Conservation (phyloP, 1,284 basidiomycete species). For the Malassezia psittaci region DNA sequence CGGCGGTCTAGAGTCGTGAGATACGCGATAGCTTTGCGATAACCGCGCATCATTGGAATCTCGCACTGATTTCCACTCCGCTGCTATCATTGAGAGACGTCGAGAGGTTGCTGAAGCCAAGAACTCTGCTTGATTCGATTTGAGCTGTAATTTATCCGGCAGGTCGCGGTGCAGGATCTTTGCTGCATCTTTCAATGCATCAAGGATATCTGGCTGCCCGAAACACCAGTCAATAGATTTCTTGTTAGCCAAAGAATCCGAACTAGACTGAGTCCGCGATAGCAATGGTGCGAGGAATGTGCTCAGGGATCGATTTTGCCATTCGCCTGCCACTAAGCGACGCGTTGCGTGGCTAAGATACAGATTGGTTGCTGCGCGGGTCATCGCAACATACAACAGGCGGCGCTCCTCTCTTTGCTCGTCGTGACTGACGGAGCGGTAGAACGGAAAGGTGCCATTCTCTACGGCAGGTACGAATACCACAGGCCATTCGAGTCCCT, state of each 20-base stretch:
- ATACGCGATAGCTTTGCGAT: neutral
- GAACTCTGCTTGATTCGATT: neutral
- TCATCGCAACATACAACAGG: constrained; percentile 80
- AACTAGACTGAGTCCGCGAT: constrained; percentile 2
- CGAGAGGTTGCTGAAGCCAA: neutral
- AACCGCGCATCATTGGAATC: neutral
- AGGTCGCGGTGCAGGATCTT: neutral
- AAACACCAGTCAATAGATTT: constrained; percentile 2
- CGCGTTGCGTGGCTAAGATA: constrained; percentile 53
- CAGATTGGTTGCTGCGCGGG: constrained; percentile 67
- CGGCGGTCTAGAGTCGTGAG: neutral
- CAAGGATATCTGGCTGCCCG: neutral
- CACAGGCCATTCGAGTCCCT: constrained; percentile 84
- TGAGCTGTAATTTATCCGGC: neutral
- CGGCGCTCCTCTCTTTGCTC: constrained; percentile 73
- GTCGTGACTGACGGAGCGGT: constrained; percentile 56
- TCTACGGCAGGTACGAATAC: constrained; percentile 62
- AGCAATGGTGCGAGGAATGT: constrained; percentile 23
- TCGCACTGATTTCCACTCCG: neutral
- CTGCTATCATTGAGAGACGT: neutral
- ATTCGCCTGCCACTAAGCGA: constrained; percentile 26
- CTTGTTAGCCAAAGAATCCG: neutral
- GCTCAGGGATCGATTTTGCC: constrained; percentile 20
- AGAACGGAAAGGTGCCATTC: constrained; percentile 66
- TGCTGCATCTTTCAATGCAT: neutral